These are phyloP conservation scores for Salvia rosmarinus DNA, from an alignment of 257 asterid species.

Conservation along the genomic window DNA sequence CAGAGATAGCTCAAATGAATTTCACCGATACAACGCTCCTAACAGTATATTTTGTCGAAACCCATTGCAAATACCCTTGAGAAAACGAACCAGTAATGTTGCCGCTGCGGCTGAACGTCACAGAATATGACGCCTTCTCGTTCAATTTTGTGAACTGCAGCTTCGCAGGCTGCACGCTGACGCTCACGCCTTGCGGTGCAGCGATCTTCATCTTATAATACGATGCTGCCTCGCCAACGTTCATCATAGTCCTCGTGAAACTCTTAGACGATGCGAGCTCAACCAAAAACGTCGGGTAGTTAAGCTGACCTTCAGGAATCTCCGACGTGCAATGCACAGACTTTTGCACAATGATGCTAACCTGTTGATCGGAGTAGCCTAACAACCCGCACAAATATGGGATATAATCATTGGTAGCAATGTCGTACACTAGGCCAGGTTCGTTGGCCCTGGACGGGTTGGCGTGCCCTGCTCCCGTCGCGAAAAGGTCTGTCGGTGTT, in stretches of 20 bases:
- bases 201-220: conserved; percentile 31
- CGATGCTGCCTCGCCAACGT: conserved; percentile 45
- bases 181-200: conserved; percentile 37
- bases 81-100: conserved; percentile 6
- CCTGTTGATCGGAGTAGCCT: conserved; percentile 38
- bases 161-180: conserved; percentile 35
- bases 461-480: conserved; percentile 46
- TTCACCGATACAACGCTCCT: conserved; percentile 41
- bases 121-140: conserved; percentile 40
- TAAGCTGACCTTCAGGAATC: conserved; percentile 41
- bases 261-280: conserved; percentile 37
- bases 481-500: conserved; percentile 31
- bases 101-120: conserved; percentile 29
- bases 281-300: conserved; percentile 48
- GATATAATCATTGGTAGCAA: conserved; percentile 34
- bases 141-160: conserved; percentile 36
- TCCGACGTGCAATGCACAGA: conserved; percentile 28
- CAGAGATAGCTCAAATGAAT: neutral
- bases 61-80: conserved; percentile 47
- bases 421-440: conserved; percentile 45
- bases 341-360: conserved; percentile 29
- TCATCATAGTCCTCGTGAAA: conserved; percentile 45
- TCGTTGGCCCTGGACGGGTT: conserved; percentile 45
- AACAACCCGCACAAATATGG: conserved; percentile 43
- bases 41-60: conserved; percentile 37